Conservation (phyloP, 208 protist species). For the Crithidia thermophila region DNA sequence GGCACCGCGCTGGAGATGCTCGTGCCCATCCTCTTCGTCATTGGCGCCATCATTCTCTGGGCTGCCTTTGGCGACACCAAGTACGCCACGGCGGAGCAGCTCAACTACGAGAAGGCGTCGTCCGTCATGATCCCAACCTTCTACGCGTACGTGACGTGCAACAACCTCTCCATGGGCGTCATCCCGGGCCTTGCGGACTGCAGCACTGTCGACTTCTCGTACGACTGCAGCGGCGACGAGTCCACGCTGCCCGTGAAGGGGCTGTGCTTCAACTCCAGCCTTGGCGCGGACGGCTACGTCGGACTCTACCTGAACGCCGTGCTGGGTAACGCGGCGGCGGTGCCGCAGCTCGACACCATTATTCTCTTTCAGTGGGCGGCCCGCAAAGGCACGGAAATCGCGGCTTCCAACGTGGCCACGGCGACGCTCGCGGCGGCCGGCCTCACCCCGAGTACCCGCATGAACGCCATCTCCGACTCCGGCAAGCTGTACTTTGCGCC, state of each 20-base stretch:
- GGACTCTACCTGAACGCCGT: slow-evolving; percentile 32
- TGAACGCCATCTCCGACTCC: slow-evolving; percentile 40
- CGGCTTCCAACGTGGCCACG: not conserved
- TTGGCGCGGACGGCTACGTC: slow-evolving; percentile 2
- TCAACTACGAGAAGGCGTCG: slow-evolving; percentile 10
- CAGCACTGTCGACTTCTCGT: not conserved
- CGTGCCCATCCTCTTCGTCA: slow-evolving; percentile 54
- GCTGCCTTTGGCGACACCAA: slow-evolving; percentile 39
- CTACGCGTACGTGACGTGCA: slow-evolving; percentile 32
- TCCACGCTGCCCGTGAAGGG: slow-evolving; percentile 43
- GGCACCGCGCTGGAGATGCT: slow-evolving; percentile 43
- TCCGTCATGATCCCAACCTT: slow-evolving; percentile 19
- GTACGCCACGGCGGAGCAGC: slow-evolving; percentile 3
- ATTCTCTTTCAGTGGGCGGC: slow-evolving; percentile 63
- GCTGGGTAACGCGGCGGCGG: slow-evolving; percentile 12
- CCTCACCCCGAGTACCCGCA: slow-evolving; percentile 26
- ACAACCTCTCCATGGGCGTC: slow-evolving; percentile 20
- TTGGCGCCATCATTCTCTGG: slow-evolving; percentile 50
- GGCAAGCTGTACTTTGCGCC: slow-evolving; percentile 57
- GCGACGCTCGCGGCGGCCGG: slow-evolving; percentile 27
- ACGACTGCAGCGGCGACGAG: slow-evolving; percentile 49
- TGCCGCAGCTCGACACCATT: slow-evolving; percentile 47
- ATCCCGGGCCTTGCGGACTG: slow-evolving; percentile 27
- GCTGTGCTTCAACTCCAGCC: slow-evolving; percentile 24
- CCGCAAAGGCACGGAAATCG: slow-evolving; percentile 22